These are phyloP conservation scores for Amyloporia xantha DNA, from an alignment of 768 basidiomycete genomes.

Conservation along the genomic window DNA sequence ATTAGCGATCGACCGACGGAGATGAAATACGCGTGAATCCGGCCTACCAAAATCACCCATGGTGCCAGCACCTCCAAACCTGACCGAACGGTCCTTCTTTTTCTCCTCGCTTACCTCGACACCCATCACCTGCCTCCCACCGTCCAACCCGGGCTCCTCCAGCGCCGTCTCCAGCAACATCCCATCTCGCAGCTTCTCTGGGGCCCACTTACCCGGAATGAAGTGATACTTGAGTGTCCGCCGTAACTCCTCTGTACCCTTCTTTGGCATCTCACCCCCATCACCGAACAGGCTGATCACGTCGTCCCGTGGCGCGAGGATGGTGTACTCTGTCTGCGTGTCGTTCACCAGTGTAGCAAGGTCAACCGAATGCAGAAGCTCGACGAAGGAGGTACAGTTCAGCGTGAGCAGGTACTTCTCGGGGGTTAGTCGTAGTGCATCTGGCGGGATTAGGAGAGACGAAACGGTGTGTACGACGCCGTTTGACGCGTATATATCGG, in stretches of 20 bases:
- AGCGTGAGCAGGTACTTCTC: conserved; percentile 93
- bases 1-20: background rate
- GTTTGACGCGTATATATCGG: conserved; percentile 89
- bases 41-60: conserved; percentile 70
- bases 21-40: background rate
- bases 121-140: conserved; percentile 62
- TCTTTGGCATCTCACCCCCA: conserved; percentile 48
- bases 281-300: conserved; percentile 56
- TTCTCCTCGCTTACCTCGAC: conserved; percentile 47
- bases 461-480: conserved; percentile 91
- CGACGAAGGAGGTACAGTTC: conserved; percentile 88
- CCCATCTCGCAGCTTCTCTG: conserved; percentile 62
- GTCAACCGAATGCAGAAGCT: conserved; percentile 77
- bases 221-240: conserved; percentile 85
- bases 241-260: conserved; percentile 63
- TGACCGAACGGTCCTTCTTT: conserved; percentile 51
- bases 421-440: conserved; percentile 74
- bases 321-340: conserved; percentile 67
- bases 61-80: conserved; percentile 79
- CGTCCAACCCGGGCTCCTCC: conserved; percentile 60
- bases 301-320: conserved; percentile 88
- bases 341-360: conserved; percentile 67
- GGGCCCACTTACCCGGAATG: conserved; percentile 71
- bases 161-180: conserved; percentile 78
- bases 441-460: conserved; percentile 70